Percentiles rank a stretch among this genome's conserved stretches.
Evolutionary conservation across 208 protist species (phyloP).

Genomic region (Acanthamoeba quina): DNA sequence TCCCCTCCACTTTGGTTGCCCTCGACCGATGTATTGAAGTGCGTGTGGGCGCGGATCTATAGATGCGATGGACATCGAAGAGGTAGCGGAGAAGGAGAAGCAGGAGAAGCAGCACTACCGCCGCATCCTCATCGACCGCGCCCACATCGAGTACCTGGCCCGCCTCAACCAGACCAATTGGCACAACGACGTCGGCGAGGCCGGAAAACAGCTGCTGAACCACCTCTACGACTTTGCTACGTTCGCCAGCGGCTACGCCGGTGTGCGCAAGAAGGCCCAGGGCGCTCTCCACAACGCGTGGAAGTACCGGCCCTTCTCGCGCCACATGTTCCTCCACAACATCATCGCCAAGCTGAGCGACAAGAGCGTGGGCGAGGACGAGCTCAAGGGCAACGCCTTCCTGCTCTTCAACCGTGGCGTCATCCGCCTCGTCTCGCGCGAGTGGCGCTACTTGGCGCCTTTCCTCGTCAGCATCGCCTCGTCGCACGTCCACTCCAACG

Average conservation of each 20-base stretch:
- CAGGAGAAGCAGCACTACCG: conserved; percentile 50
- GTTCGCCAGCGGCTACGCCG: background rate
- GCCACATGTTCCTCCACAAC: conserved; percentile 1
- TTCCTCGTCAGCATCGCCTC: conserved; percentile 26
- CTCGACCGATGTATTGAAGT: background rate
- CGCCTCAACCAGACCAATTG: conserved; percentile 22
- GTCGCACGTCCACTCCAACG: conserved; percentile 32
- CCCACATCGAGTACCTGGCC: conserved; percentile 5
- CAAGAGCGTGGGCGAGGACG: background rate
- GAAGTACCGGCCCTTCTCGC: conserved; percentile 19
- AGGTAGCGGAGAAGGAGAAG: background rate
- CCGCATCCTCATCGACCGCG: conserved; percentile 25
- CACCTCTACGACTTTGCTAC: conserved; percentile 8
- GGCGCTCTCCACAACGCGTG: conserved; percentile 28
- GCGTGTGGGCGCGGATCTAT: background rate
- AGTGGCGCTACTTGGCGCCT: conserved; percentile 62
- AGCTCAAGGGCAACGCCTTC: conserved; percentile 17
- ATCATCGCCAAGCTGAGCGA: conserved; percentile 59
- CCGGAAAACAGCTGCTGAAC: background rate
- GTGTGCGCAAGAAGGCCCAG: conserved; percentile 43
- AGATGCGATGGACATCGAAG: conserved; percentile 7
- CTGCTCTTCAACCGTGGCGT: conserved; percentile 16
- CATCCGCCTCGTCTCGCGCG: conserved; percentile 13
- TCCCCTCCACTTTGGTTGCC: background rate
- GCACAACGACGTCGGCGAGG: background rate